A percentile compares a stretch with the other conserved stretches of the same genome.
Evolutionary conservation across 176 grass and related monocot species (phyloP).

Genomic region (Musa itinerans): DNA sequence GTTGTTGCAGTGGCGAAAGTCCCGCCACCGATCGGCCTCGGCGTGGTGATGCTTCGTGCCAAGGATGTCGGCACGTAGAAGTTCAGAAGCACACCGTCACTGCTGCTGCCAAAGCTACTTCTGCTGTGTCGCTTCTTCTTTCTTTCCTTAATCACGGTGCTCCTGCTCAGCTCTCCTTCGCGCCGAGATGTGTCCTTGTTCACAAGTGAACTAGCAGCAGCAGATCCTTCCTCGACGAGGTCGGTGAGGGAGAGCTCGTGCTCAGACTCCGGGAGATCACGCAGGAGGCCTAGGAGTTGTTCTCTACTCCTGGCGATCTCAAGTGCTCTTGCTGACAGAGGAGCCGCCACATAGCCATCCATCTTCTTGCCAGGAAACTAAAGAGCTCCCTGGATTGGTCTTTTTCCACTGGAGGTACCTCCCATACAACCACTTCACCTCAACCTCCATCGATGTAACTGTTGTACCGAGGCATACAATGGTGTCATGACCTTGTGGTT

Average conservation of each 20-base stretch:
- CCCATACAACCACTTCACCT: too few relatives aligned
- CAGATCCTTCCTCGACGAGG: conserved; percentile 13
- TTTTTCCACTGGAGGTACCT: too few relatives aligned
- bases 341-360: not conserved
- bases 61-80: conserved; percentile 52
- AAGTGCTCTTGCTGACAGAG: conserved; percentile 20
- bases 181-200: not conserved
- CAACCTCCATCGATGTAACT: too few relatives aligned
- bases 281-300: conserved; percentile 43
- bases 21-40: conserved; percentile 9
- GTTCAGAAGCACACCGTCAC: conserved; percentile 61
- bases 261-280: conserved; percentile 25
- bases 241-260: conserved; percentile 56
- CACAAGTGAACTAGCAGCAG: not conserved
- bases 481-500: too few relatives aligned
- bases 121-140: conserved; percentile 23
- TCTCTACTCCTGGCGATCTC: conserved; percentile 31
- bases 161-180: not conserved
- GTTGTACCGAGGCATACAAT: too few relatives aligned
- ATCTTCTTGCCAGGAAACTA: conserved; percentile 16
- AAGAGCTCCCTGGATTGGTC: not conserved
- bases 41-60: conserved; percentile 40
- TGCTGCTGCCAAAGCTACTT: conserved; percentile 15
- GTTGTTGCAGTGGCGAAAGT: not conserved
- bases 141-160: not conserved